phyloP scores from a whole-genome alignment of 202 grass and related monocot genomes.

The Panicum hallii region DNA sequence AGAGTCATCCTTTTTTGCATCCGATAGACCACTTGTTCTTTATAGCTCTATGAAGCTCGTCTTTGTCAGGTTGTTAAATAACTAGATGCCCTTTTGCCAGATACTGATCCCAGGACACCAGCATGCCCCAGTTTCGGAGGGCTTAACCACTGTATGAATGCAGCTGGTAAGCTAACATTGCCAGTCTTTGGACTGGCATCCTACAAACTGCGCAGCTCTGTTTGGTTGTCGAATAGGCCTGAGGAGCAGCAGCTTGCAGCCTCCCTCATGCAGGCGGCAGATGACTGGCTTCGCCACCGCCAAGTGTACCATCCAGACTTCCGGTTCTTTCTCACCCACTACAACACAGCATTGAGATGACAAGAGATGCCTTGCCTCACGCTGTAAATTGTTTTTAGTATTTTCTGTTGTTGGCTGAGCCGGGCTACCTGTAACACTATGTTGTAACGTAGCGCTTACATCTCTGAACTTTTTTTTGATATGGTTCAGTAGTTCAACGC shows the following conservation, averaged over 20 bases:
- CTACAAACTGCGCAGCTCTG: conserved; percentile 64
- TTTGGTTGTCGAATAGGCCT: conserved; percentile 64
- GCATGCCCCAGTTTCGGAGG: conserved; percentile 37
- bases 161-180: conserved; percentile 57
- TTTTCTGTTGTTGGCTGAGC: conserved; percentile 42
- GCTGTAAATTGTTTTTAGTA: conserved; percentile 51
- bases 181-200: conserved; percentile 66
- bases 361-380: conserved; percentile 16
- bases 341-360: conserved; percentile 72
- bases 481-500: conserved; percentile 32
- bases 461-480: conserved; percentile 21
- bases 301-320: conserved; percentile 85
- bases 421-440: conserved; percentile 39
- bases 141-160: conserved; percentile 37
- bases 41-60: not conserved
- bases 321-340: conserved; percentile 67
- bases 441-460: conserved; percentile 35
- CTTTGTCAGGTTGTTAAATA: conserved; percentile 9
- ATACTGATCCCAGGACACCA: conserved; percentile 39
- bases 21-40: not conserved
- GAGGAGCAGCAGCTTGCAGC: conserved; percentile 53
- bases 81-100: conserved; percentile 23
- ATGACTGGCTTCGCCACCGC: conserved; percentile 61
- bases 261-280: conserved; percentile 52
- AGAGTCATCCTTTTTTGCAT: not conserved